Conservation (phyloP, 306 rosid genomes). For the Quercus robur region DNA sequence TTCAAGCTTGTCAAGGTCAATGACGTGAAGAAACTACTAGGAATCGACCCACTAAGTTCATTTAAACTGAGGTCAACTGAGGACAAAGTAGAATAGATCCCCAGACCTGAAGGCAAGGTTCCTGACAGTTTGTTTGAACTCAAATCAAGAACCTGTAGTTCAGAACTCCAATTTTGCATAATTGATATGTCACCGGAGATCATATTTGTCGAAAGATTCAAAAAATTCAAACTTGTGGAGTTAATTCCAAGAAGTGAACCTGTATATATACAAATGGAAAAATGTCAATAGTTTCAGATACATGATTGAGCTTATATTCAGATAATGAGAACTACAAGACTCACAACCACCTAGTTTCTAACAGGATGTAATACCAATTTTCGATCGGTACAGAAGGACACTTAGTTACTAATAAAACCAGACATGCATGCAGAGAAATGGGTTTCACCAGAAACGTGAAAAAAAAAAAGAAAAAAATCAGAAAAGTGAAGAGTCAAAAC, state of each 20-base stretch:
- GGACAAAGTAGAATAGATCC: constrained; percentile 50
- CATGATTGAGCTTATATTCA: background rate
- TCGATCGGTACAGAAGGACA: background rate
- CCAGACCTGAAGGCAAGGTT: constrained; percentile 61
- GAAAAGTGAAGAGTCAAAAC: background rate
- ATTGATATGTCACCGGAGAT: constrained; percentile 62
- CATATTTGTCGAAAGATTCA: constrained; percentile 79
- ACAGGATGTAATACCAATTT: background rate
- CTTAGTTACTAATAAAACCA: background rate
- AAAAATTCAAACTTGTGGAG: constrained; percentile 57
- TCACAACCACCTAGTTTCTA: background rate
- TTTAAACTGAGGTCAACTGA: constrained; percentile 78
- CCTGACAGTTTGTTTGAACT: constrained; percentile 81
- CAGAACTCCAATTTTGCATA: constrained; percentile 66
- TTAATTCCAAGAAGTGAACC: constrained; percentile 68
- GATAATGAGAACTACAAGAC: background rate
- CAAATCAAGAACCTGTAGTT: constrained; percentile 68
- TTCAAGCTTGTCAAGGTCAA: constrained; percentile 58
- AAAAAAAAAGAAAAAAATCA: background rate
- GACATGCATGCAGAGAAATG: background rate
- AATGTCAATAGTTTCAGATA: background rate
- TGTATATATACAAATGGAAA: constrained; percentile 36
- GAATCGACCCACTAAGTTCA: constrained; percentile 70
- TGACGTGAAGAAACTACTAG: constrained; percentile 67
- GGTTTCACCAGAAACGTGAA: background rate